These are phyloP conservation scores for Nakaseomyces bracarensis DNA, from an alignment of 1,139 yeast genomes.

Conservation along the genomic window DNA sequence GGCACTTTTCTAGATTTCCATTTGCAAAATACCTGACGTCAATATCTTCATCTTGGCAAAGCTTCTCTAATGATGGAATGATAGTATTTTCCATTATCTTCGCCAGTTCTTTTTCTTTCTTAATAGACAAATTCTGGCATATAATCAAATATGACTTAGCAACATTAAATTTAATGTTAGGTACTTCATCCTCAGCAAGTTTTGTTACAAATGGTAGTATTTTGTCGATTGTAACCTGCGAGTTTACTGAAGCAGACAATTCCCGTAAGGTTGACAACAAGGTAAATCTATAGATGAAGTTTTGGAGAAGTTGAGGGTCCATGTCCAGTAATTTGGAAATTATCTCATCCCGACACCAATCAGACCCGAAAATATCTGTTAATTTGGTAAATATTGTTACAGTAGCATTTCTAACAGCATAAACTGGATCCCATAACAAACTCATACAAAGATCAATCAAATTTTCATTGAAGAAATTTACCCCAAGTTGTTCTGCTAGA, in stretches of 20 bases:
- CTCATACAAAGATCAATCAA: constrained; percentile 84
- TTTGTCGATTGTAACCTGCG: constrained; percentile 48
- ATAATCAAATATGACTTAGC: constrained; percentile 73
- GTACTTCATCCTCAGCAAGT: constrained; percentile 71
- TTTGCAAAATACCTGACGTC: constrained; percentile 86
- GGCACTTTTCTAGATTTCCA: constrained; percentile 41
- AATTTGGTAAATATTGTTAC: constrained; percentile 73
- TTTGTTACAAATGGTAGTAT: constrained; percentile 73
- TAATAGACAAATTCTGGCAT: constrained; percentile 41
- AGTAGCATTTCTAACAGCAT: constrained; percentile 94
- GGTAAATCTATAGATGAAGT: constrained; percentile 83
- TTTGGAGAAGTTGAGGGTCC: constrained; percentile 37
- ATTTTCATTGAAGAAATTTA: constrained; percentile 85
- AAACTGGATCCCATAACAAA: constrained; percentile 98
- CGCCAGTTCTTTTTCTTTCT: constrained; percentile 20
- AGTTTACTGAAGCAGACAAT: constrained; percentile 60
- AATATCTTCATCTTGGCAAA: constrained; percentile 66
- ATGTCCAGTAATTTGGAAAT: constrained; percentile 60
- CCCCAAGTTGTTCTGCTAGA: constrained; percentile 92
- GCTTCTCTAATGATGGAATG: constrained; percentile 54
- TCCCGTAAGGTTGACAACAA: constrained; percentile 81
- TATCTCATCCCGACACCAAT: constrained; percentile 86
- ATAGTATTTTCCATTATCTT: constrained; percentile 48
- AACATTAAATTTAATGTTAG: constrained; percentile 89
- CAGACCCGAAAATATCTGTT: constrained; percentile 80